Evolutionary conservation across 2,329 filamentous ascomycete species (phyloP).

Genomic region (Orbilia brochopaga): DNA sequence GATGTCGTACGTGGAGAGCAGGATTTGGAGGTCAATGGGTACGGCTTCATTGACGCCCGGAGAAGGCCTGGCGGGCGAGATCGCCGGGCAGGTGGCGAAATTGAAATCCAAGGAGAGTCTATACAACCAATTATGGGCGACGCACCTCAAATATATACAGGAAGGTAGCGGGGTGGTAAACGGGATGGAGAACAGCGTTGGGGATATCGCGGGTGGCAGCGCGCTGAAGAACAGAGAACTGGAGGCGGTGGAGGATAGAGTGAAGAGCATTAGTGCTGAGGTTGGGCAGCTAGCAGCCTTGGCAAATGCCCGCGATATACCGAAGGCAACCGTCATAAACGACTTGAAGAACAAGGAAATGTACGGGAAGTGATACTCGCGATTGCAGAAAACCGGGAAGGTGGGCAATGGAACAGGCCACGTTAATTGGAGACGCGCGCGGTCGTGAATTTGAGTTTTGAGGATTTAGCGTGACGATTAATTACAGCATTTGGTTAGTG

Average conservation of each 20-base stretch:
- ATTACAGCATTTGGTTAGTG: constrained; percentile 29
- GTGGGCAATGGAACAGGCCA: not conserved
- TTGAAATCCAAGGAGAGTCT: constrained; percentile 34
- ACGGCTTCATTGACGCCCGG: constrained; percentile 25
- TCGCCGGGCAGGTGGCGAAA: constrained; percentile 19
- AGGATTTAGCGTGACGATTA: constrained; percentile 7
- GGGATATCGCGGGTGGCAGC: constrained; percentile 14
- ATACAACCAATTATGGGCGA: constrained; percentile 41
- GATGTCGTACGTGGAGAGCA: constrained; percentile 31
- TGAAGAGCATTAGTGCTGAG: constrained; percentile 39
- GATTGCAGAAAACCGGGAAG: not conserved
- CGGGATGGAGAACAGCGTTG: constrained; percentile 26
- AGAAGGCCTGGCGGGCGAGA: constrained; percentile 19
- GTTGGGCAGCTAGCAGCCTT: constrained; percentile 38
- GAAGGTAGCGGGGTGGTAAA: constrained; percentile 31
- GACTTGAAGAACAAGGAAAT: constrained; percentile 37
- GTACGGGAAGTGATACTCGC: constrained; percentile 21
- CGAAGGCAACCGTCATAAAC: constrained; percentile 29
- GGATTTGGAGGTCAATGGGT: constrained; percentile 40
- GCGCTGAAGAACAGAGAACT: constrained; percentile 4
- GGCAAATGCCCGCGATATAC: constrained; percentile 18
- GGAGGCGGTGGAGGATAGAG: constrained; percentile 26
- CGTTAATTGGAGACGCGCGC: not conserved
- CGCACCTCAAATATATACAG: constrained; percentile 40
- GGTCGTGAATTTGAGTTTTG: not conserved